Base-by-base conservation (phyloP, 2,329 filamentous ascomycete genomes). In the Zymoseptoria ardabiliae region DNA sequence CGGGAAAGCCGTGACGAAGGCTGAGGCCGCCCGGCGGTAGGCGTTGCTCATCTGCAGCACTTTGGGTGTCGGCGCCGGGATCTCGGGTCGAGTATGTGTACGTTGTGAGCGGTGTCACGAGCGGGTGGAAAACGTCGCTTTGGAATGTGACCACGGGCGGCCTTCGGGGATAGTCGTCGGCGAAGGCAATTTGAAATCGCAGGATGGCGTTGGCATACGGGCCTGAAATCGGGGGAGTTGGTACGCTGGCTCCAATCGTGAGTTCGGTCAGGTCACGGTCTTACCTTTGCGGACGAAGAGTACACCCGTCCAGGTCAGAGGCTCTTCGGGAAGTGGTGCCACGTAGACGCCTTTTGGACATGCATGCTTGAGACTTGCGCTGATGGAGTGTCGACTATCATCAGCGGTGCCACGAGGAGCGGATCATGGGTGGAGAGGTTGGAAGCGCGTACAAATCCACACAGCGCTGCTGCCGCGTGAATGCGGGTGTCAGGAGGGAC, bases 81-180 rank as follows among this genome's bases (percentile, higher is more conserved):
- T 88, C 85, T 59, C 88, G 87, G 62, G 90, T 91, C 50, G 90
- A 89, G 77, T 96, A 95, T 71, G 90, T 94, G 75, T 96, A 95
- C 3, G 91, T 96, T n/a, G 91, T 96, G 62, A 95, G 81, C 45
- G 94, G 92, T 7, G 92, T 91, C 66, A 97, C 87, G 50, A 99
- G 81, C 19, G 93, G 93, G 73, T 99, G 93, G 74, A 97, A 99
- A 66, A 97, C 88, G 72, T 97, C 93, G 66, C 90, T 95, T 52
- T 85, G 84, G 74, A 99, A 96, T 57, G 88, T 93, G 65, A 99
- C 85, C 19, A 92, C 80, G 9, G 94, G 94, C 55, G 93, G 90
- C 20, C 90, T 77, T 55, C 81, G 77, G 11, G 93, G 93, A 72
- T 95, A 97, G 48, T 82, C 81, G 61, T 88, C 81, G 41, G 92